Evolutionary conservation across 768 basidiomycete species (phyloP), one percentile per base, ranked within the genome.

Genomic region (Candolleomyces eurysporus): DNA sequence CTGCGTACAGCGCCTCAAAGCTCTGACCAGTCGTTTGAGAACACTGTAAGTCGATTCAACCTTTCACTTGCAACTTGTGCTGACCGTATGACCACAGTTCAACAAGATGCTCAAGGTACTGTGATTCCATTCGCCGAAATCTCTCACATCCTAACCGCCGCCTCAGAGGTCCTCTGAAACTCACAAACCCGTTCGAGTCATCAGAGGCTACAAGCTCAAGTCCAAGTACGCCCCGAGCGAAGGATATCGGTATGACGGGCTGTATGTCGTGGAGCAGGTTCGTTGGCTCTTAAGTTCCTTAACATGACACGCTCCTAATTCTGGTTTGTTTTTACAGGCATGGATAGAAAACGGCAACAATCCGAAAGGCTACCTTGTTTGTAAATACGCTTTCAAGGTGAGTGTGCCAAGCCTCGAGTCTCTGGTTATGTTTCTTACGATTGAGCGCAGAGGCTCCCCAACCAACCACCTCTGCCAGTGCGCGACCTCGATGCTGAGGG

Each of bases 161-260:
- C 36, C 32, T 19, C 50, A 94, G 92, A 77, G 73, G 61, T 95
- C 93, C 1, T 83, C 79, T n/a, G 85, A 95, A 68, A 92, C 89
- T 0, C 83, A 82, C 62, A 90, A 90, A 64, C 94, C 94, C 16
- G 81, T 97, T 32, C 83, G 95, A 17, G 94, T 97, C 2, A 88
- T 96, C 59, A 84, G 95, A 26, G 95, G 94, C 1, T 96, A 74
- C 81, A 94, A 94, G 71, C 72, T 87, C 31, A 72, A 74, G 31
- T 91, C 91, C 0, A 77, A 77, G 21, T 96, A 87, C 65, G 93
- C 91, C 8, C 94, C 94, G 5, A 79, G 73, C 26, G 87, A 91
- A 79, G 94, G 94, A 87, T 97, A 95, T 70, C 86, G 94, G 9
- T 97, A 97, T 68, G 94, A 96, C 66, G 95, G 95, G 1, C 78